phyloP scores from a whole-genome alignment of 108 stramenopile genomes.

The Cyclotella baltica region DNA sequence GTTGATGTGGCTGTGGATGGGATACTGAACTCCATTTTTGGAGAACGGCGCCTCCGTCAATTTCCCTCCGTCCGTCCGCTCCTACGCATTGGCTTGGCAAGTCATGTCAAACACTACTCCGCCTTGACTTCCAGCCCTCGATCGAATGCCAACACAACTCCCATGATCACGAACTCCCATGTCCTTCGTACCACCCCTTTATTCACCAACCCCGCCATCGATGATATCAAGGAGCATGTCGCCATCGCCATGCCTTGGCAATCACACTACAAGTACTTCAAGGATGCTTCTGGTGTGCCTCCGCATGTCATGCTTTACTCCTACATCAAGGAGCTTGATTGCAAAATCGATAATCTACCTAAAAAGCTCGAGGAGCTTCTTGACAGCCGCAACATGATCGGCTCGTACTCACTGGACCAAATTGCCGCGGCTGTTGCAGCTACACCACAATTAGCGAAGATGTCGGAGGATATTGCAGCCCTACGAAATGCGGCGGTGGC shows the following conservation, averaged over 20 bases:
- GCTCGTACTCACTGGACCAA: neutral
- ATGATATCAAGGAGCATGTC: slow-evolving; percentile 1
- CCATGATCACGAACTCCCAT: neutral
- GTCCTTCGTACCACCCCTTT: neutral
- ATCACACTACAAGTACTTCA: slow-evolving; percentile 2
- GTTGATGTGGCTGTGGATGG: neutral
- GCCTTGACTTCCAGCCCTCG: neutral
- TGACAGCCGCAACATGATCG: neutral
- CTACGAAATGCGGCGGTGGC: neutral
- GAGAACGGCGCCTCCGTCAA: neutral
- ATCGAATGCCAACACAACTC: neutral
- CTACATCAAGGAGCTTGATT: neutral
- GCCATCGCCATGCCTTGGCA: slow-evolving; percentile 16
- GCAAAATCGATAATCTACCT: too few relatives aligned
- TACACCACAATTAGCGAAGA: neutral
- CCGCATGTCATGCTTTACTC: neutral
- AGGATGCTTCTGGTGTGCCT: slow-evolving; percentile 3
- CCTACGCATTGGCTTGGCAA: slow-evolving; percentile 14
- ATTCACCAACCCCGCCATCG: slow-evolving; percentile 1
- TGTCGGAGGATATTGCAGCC: neutral
- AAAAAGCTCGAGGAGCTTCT: neutral
- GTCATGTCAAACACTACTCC: neutral
- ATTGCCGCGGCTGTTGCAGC: neutral
- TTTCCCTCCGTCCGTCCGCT: neutral
- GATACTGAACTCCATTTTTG: neutral